Percentiles rank a stretch among this genome's conserved stretches.
phyloP scores from a whole-genome alignment of 139 green algal species.

The Penium margaritaceum region DNA sequence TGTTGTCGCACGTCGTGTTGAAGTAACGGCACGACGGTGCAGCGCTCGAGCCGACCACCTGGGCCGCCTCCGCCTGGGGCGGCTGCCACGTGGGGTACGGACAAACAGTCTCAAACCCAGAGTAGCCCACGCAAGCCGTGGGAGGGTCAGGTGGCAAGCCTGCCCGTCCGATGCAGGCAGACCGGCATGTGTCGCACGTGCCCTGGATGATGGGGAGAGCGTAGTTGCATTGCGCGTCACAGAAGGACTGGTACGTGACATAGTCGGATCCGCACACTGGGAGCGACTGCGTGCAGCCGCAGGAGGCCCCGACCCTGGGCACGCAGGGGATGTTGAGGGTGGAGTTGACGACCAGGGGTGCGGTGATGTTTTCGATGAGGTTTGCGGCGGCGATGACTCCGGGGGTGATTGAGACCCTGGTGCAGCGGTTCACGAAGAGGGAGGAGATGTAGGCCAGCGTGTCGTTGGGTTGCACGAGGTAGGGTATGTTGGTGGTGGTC shows the following conservation, averaged over 20 bases:
- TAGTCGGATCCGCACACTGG: conserved; percentile 13
- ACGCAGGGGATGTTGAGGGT: conserved; percentile 18
- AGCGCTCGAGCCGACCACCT: not conserved
- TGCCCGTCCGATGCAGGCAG: not conserved
- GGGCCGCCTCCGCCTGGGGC: not conserved
- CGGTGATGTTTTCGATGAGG: not conserved
- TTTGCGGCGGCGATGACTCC: not conserved
- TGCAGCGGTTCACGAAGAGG: not conserved
- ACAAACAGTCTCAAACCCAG: not conserved
- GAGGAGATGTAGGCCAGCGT: conserved; percentile 12
- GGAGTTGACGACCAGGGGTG: not conserved
- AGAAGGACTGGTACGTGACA: conserved; percentile 16
- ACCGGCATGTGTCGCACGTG: not conserved
- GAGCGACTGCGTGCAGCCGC: not conserved
- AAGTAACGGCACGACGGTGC: not conserved
- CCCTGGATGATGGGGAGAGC: not conserved
- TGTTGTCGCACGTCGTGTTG: not conserved
- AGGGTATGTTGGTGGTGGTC: not conserved
- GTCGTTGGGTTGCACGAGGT: conserved; percentile 4
- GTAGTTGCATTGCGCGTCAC: conserved; percentile 36
- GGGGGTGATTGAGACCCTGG: not conserved
- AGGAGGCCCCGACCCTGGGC: not conserved
- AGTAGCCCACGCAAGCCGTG: no score
- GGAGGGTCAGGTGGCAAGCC: not conserved
- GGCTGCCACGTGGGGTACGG: not conserved